These are phyloP conservation scores for Colletotrichum camelliae DNA, from an alignment of 2,329 filamentous ascomycete species.

Conservation along the genomic window DNA sequence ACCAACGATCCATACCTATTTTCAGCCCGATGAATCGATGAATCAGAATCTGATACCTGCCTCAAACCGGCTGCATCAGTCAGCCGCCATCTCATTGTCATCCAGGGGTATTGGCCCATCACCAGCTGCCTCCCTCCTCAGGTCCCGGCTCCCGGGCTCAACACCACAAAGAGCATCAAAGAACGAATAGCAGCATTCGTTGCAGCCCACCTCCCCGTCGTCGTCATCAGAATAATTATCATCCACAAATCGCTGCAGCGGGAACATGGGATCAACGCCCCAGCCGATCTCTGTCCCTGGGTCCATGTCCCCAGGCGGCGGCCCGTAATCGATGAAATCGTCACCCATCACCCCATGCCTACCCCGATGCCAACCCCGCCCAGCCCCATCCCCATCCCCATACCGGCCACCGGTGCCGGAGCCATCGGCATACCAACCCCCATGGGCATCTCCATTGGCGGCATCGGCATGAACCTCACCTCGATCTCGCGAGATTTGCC, in stretches of 20 bases:
- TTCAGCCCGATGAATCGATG: background rate
- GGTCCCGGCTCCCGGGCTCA: background rate
- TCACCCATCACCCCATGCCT: background rate
- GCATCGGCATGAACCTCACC: conserved; percentile 5
- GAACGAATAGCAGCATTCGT: conserved; percentile 1
- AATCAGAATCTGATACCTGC: background rate
- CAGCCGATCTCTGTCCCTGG: conserved; percentile 5
- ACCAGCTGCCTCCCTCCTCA: background rate
- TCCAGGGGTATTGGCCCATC: background rate
- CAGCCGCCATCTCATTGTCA: conserved; percentile 11
- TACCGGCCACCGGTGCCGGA: background rate
- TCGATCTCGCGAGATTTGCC: background rate
- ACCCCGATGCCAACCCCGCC: background rate
- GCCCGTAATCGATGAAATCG: conserved; percentile 19
- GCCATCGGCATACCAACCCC: background rate
- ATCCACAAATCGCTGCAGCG: background rate
- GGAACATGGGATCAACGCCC: background rate
- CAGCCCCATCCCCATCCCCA: background rate
- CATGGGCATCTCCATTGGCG: background rate
- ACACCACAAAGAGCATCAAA: conserved; percentile 6
- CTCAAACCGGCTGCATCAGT: background rate
- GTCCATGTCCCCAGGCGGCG: background rate
- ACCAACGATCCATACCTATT: background rate
- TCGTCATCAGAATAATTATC: background rate
- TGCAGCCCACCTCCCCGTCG: background rate